Conservation (phyloP, 2,329 filamentous ascomycete species). For the Apiospora arundinis region DNA sequence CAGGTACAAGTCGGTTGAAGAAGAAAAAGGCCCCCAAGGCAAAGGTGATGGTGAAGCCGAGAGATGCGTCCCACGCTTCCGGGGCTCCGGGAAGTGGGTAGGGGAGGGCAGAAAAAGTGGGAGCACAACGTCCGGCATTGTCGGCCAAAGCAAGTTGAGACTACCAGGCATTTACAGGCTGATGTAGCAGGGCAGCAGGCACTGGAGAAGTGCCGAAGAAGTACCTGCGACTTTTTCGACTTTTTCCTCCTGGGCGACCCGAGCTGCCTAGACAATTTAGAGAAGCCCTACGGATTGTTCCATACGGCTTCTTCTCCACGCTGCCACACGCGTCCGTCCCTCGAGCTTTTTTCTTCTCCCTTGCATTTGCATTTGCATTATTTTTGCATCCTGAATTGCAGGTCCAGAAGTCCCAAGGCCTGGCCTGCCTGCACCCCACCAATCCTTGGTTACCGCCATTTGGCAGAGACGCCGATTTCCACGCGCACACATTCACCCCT, state of each 20-base stretch:
- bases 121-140: slow-evolving; percentile 5
- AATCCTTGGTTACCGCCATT: slow-evolving; percentile 22
- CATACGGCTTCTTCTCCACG: slow-evolving; percentile 22
- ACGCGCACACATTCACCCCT: neutral
- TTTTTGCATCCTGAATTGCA: slow-evolving; percentile 16
- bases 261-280: neutral
- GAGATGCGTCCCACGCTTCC: slow-evolving; percentile 14
- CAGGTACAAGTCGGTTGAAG: neutral
- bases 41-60: slow-evolving; percentile 4
- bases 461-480: slow-evolving; percentile 10
- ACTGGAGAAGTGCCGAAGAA: slow-evolving; percentile 1
- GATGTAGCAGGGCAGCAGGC: neutral
- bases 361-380: slow-evolving; percentile 6
- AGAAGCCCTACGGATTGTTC: slow-evolving; percentile 22
- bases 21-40: neutral
- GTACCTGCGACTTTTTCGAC: slow-evolving; percentile 6
- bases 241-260: neutral
- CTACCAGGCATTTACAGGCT: neutral
- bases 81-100: slow-evolving; percentile 18
- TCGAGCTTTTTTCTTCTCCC: slow-evolving; percentile 11
- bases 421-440: slow-evolving; percentile 6
- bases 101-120: neutral
- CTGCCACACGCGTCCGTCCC: neutral
- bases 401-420: neutral
- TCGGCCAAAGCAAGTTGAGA: neutral